phyloP scores from a whole-genome alignment of 257 asterid species.

The Petunia axillaris region DNA sequence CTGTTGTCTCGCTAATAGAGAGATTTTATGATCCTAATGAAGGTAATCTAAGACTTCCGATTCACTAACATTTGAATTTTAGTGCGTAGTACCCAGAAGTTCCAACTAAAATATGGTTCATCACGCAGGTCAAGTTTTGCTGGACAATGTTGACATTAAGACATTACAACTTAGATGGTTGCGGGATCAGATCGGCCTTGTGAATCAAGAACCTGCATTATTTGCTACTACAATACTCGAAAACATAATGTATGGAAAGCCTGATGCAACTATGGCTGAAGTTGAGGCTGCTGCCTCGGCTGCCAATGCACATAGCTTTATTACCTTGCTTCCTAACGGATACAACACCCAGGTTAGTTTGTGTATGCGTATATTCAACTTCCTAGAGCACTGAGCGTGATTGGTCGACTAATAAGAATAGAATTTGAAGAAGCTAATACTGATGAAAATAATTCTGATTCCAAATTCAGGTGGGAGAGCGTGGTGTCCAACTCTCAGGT shows the following conservation, averaged over 20 bases:
- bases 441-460: not conserved
- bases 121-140: constrained; percentile 76
- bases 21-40: constrained; percentile 93
- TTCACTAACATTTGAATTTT: not conserved
- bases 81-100: not conserved
- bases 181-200: constrained; percentile 92
- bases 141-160: constrained; percentile 82
- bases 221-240: constrained; percentile 97
- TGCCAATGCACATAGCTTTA: constrained; percentile 92
- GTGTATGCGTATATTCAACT: not conserved
- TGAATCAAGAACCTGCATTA: constrained; percentile 98
- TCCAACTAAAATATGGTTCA: constrained; percentile 15
- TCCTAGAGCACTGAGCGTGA: not conserved
- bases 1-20: constrained; percentile 87
- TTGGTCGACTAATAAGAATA: not conserved
- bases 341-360: constrained; percentile 82
- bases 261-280: constrained; percentile 89
- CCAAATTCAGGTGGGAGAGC: constrained; percentile 87
- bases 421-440: not conserved
- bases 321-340: constrained; percentile 90
- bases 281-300: constrained; percentile 95
- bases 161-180: constrained; percentile 87
- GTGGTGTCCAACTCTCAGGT: constrained; percentile 94
- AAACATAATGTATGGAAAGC: constrained; percentile 90
- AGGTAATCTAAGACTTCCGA: constrained; percentile 53